Conservation (phyloP, 2,329 filamentous ascomycete genomes). For the Penicillium sp. region DNA sequence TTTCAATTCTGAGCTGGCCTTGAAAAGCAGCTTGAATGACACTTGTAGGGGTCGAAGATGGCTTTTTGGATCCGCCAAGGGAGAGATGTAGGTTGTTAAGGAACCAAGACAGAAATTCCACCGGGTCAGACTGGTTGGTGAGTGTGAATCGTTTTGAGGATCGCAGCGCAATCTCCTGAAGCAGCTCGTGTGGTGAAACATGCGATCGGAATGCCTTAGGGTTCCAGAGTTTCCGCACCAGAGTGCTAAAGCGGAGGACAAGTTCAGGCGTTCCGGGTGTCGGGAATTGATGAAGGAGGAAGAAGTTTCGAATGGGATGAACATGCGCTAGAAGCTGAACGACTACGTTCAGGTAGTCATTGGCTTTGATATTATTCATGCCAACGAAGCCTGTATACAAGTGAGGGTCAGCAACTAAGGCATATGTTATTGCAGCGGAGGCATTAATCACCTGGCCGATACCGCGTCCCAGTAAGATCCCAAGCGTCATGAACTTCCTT, state of each 20-base stretch:
- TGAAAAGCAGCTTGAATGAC: conserved; percentile 93
- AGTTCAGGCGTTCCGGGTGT: conserved; percentile 63
- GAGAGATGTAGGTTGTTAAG: conserved; percentile 91
- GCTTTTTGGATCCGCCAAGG: conserved; percentile 83
- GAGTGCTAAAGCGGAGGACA: conserved; percentile 76
- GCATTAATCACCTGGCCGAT: conserved; percentile 60
- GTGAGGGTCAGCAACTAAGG: conserved; percentile 2
- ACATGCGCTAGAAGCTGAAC: conserved; percentile 90
- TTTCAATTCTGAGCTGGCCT: conserved; percentile 84
- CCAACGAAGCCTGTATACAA: conserved; percentile 67
- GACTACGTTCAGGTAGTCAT: conserved; percentile 96
- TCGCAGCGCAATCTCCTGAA: conserved; percentile 85
- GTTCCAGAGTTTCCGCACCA: conserved; percentile 98
- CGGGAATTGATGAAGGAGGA: conserved; percentile 78
- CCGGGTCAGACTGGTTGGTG: conserved; percentile 85
- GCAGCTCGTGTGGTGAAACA: conserved; percentile 92
- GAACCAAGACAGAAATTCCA: conserved; percentile 96
- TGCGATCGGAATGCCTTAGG: conserved; percentile 92
- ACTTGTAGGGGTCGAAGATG: conserved; percentile 58
- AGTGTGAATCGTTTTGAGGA: conserved; percentile 91
- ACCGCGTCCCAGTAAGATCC: conserved; percentile 77
- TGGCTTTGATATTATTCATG: conserved; percentile 99
- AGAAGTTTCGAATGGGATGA: conserved; percentile 78
- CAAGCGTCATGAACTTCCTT: conserved; percentile 54
- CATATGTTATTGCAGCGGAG: neutral